Evolutionary conservation across 2,329 filamentous ascomycete species (phyloP).

Genomic region (Beauveria sp.): DNA sequence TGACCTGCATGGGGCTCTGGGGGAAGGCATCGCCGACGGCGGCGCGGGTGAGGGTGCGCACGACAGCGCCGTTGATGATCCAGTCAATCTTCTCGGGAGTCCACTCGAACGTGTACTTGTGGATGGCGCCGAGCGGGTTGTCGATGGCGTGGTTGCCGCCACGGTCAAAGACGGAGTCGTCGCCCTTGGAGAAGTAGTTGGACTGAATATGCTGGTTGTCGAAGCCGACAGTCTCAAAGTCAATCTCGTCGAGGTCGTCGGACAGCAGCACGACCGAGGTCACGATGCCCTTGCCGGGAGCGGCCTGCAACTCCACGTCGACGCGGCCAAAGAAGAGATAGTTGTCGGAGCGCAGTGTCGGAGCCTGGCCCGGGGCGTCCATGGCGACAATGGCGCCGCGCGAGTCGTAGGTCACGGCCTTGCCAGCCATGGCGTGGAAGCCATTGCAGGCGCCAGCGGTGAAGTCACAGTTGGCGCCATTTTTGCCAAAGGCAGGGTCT

Average conservation of each 20-base stretch:
- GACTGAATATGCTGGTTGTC: conserved; percentile 69
- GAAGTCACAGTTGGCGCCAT: conserved; percentile 60
- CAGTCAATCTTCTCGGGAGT: conserved; percentile 55
- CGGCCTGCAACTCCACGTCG: conserved; percentile 69
- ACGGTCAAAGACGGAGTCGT: conserved; percentile 62
- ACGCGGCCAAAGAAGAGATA: conserved; percentile 97
- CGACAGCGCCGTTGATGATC: conserved; percentile 52
- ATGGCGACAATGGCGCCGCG: conserved; percentile 57
- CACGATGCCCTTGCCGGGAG: conserved; percentile 76
- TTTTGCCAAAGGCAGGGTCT: conserved; percentile 67
- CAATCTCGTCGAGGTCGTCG: conserved; percentile 83
- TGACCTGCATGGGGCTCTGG: conserved; percentile 67
- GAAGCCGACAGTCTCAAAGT: conserved; percentile 91
- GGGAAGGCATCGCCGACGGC: conserved; percentile 47
- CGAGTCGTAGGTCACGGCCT: conserved; percentile 37
- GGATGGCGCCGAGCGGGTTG: conserved; percentile 49
- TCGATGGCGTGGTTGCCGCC: conserved; percentile 52
- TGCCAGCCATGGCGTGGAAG: conserved; percentile 39
- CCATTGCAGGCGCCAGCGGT: conserved; percentile 58
- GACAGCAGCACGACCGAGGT: conserved; percentile 86
- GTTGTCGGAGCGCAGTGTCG: conserved; percentile 69
- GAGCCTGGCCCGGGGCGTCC: conserved; percentile 53
- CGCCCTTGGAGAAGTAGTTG: conserved; percentile 76
- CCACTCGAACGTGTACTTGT: conserved; percentile 66
- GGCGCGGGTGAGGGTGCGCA: conserved; percentile 58